phyloP scores from a whole-genome alignment of 2,329 filamentous ascomycete genomes.

The Trichoderma guizhouense region DNA sequence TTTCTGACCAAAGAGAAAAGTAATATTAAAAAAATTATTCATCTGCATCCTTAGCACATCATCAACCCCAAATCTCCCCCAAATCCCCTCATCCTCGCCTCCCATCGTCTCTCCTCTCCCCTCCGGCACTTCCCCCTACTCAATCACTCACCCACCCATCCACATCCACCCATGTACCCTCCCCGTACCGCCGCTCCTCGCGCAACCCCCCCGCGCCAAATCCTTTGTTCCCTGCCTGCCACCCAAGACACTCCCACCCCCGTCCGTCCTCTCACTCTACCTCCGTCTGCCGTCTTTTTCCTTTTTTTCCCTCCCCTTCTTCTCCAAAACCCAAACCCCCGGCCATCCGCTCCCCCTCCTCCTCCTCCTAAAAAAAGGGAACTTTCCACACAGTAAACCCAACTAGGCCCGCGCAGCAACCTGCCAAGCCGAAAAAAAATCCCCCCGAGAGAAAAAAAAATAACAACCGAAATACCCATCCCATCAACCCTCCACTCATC shows the following conservation, averaged over 20 bases:
- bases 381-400: background rate
- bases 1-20: no score
- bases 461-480: slow-evolving; percentile 1
- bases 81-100: background rate
- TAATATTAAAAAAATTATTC: no score
- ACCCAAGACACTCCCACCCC: background rate
- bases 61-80: background rate
- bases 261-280: background rate
- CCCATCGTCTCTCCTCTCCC: background rate
- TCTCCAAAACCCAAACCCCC: background rate
- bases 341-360: slow-evolving; percentile 13
- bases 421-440: background rate
- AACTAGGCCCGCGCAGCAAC: background rate
- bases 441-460: background rate
- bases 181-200: background rate
- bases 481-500: slow-evolving; percentile 31
- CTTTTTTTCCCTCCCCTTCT: background rate
- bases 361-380: background rate
- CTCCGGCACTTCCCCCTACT: background rate
- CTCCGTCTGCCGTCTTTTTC: background rate
- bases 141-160: background rate
- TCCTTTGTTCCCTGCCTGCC: background rate
- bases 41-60: background rate
- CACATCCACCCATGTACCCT: background rate
- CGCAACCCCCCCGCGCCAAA: background rate